Evolutionary conservation across 2,329 filamentous ascomycete species (phyloP).

Genomic region (Sporothrix globosa): DNA sequence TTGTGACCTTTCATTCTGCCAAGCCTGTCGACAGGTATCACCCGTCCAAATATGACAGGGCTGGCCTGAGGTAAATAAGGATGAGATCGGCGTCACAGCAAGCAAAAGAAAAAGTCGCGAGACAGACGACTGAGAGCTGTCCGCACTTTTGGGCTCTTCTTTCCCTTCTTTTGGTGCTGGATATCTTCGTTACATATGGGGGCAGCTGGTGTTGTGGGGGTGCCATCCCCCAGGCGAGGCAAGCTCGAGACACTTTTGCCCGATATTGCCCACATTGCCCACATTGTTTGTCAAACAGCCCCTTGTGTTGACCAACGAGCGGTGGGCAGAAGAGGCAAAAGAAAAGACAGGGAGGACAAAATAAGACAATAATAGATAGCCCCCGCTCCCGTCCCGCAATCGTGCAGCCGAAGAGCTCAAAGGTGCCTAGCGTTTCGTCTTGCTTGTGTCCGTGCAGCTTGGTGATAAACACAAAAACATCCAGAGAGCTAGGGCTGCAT

Average conservation of each 20-base stretch:
- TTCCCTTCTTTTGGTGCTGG: neutral
- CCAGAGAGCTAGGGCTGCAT: too few relatives aligned
- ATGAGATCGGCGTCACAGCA: neutral
- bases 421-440: neutral
- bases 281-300: constrained; percentile 4
- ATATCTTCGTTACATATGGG: constrained; percentile 1
- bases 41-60: constrained; percentile 2
- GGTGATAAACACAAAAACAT: too few relatives aligned
- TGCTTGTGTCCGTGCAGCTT: too few relatives aligned
- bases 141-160: neutral
- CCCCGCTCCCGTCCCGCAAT: constrained; percentile 12
- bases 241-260: too few relatives aligned
- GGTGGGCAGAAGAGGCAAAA: neutral
- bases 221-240: too few relatives aligned
- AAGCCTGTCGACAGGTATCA: neutral
- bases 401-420: neutral
- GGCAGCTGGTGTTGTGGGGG: constrained; percentile 14
- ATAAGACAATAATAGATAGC: neutral
- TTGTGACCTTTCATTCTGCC: neutral
- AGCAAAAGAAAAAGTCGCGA: neutral
- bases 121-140: neutral
- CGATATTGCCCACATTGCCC: constrained; percentile 16
- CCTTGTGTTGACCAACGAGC: neutral
- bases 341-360: neutral
- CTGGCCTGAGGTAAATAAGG: neutral